Base-by-base conservation (phyloP, 2,329 filamentous ascomycete species). In the Scedosporium minutisporum region DNA sequence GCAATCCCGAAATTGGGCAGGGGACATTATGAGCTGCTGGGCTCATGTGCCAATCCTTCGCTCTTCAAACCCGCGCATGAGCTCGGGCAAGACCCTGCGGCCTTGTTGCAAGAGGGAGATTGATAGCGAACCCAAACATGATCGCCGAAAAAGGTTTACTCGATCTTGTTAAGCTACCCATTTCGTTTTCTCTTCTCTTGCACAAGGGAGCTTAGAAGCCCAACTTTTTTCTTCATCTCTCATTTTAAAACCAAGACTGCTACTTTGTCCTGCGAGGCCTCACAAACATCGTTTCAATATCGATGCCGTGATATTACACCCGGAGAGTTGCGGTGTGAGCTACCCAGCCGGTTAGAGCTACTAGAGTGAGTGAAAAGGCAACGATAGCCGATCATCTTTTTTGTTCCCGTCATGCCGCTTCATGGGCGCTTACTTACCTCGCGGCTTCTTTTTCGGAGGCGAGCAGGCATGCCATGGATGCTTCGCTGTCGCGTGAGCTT, bases 51-150 rank as follows among this genome's bases (percentile, higher is more conserved):
- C 23, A 55, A 55, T 23, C 51, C 51, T 55, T 55, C 18, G 44
- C 18, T 55, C 12, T 23, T 55, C 12, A 18, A 55, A n/a, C n/a
- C 16, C n/a, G 7, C 41, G n/a, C n/a, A 3, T n/a, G 44, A 21
- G 10, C n/a, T n/a, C n/a, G 18, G 9, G 44, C 4, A 48, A 48
- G 44, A 48, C 44, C 44, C 44, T 48, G 44, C 16, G 16, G 14
- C 16, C 44, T 48, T 21, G 6, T 48, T 6, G 33, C 3, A 3
- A 14, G 33, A 14, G 6, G 33, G 33, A 14, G 23, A 58, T 58
- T n/a, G 23, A 58, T 58, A 27, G 29, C 29, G 57, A 58, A 59
- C 57, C 57, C 16, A 59, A 59, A 59, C 57, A 59, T 59, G 57
- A 59, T 59, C 33, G 33, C 16, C 57, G 9, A 44, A 59, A 59